Evolutionary conservation across 2,329 filamentous ascomycete species (phyloP).

Genomic region (Pseudogymnoascus sp.): DNA sequence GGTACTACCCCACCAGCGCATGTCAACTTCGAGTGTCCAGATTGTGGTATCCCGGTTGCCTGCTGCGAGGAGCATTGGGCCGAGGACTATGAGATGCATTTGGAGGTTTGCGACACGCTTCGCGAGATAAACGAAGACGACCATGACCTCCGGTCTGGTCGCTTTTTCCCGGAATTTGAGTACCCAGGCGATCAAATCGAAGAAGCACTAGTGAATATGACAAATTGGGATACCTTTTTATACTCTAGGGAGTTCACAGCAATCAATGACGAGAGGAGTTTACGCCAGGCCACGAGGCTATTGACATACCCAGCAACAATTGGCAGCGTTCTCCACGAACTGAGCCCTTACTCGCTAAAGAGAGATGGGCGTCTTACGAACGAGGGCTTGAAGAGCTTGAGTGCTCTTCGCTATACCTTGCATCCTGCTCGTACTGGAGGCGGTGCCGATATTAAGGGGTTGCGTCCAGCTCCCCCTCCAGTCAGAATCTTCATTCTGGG

Average conservation of each 20-base stretch:
- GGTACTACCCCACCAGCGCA: conserved; percentile 62
- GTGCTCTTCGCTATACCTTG: conserved; percentile 83
- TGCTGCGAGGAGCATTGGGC: conserved; percentile 94
- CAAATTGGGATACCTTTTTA: conserved; percentile 95
- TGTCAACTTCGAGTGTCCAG: conserved; percentile 89
- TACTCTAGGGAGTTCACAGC: conserved; percentile 89
- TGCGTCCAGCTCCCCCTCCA: conserved; percentile 76
- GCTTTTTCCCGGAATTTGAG: conserved; percentile 88
- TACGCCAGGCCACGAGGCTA: conserved; percentile 87
- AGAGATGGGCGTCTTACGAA: conserved; percentile 66
- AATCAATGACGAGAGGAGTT: conserved; percentile 79
- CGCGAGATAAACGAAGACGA: conserved; percentile 96
- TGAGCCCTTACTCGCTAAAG: conserved; percentile 83
- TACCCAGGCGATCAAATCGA: conserved; percentile 86
- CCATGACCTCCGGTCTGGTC: conserved; percentile 82
- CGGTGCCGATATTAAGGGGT: conserved; percentile 63
- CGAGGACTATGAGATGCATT: conserved; percentile 86
- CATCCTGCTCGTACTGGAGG: conserved; percentile 78
- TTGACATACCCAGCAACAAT: conserved; percentile 91
- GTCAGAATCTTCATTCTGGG: conserved; percentile 89
- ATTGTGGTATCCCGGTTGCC: conserved; percentile 89
- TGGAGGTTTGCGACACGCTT: conserved; percentile 86
- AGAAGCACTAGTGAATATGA: conserved; percentile 91
- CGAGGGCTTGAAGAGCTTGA: conserved; percentile 89
- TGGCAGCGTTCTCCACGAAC: conserved; percentile 82